Conservation (phyloP, 2,329 filamentous ascomycete genomes). For the Metarhizium humberi region DNA sequence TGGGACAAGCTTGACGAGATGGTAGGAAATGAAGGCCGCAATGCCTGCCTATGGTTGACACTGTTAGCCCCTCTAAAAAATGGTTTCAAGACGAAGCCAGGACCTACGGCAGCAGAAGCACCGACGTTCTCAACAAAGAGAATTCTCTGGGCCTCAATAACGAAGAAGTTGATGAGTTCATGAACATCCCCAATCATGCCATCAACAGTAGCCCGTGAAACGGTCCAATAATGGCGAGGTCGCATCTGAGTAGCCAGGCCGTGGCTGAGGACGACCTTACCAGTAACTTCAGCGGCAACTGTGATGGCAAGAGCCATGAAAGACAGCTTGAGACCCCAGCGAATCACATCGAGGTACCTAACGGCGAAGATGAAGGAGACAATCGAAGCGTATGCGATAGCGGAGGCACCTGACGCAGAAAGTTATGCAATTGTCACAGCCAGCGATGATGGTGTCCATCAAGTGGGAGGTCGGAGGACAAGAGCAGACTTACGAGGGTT, state of each 20-base stretch:
- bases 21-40: conserved; percentile 56
- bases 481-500: conserved; percentile 45
- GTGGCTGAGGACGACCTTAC: conserved; percentile 51
- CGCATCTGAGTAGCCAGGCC: conserved; percentile 57
- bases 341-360: conserved; percentile 57
- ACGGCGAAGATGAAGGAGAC: conserved; percentile 52
- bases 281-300: conserved; percentile 49
- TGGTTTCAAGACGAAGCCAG: conserved; percentile 6
- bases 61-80: conserved; percentile 11
- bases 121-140: conserved; percentile 58
- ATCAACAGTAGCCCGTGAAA: conserved; percentile 54
- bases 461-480: not conserved
- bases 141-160: conserved; percentile 61
- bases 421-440: not conserved
- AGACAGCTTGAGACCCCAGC: conserved; percentile 56
- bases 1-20: conserved; percentile 59
- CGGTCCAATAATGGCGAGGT: conserved; percentile 57
- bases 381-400: conserved; percentile 51
- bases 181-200: conserved; percentile 52
- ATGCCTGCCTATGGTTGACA: conserved; percentile 41
- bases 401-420: conserved; percentile 44
- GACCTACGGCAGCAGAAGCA: conserved; percentile 49
- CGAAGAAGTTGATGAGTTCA: conserved; percentile 63
- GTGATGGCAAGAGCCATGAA: conserved; percentile 54
- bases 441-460: not conserved